phyloP scores from a whole-genome alignment of 768 basidiomycete genomes.

The Grammothele lineata region DNA sequence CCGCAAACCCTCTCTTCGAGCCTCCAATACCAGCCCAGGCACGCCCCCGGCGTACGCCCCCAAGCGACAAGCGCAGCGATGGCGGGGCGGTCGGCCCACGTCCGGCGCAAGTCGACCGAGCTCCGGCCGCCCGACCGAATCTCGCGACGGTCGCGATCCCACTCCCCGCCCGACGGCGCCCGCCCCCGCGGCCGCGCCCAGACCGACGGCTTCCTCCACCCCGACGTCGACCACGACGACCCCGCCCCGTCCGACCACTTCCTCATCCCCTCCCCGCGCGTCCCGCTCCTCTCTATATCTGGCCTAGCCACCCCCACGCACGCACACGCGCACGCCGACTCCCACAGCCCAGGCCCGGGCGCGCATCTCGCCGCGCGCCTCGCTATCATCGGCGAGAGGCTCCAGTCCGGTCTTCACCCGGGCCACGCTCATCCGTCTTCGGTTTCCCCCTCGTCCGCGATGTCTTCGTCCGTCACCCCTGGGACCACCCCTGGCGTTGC shows the following conservation, averaged over 20 bases:
- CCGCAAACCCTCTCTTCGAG: too few relatives aligned
- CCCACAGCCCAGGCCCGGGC: background rate
- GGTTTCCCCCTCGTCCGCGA: slow-evolving; percentile 8
- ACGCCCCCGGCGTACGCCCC: too few relatives aligned
- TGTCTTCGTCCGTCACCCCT: slow-evolving; percentile 3
- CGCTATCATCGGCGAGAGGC: background rate
- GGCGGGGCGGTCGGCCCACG: slow-evolving; percentile 10
- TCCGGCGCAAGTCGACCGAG: background rate
- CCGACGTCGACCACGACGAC: background rate
- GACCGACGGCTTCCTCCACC: background rate
- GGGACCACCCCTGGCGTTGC: slow-evolving; percentile 2
- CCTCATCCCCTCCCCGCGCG: background rate
- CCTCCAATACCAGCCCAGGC: too few relatives aligned
- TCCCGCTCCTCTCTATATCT: too few relatives aligned
- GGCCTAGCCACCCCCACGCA: too few relatives aligned
- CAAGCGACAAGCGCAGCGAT: too few relatives aligned
- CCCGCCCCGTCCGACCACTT: slow-evolving; percentile 1
- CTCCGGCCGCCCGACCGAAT: background rate
- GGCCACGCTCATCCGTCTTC: slow-evolving; percentile 1
- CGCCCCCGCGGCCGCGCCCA: background rate
- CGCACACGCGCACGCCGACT: background rate
- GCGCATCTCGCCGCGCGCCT: background rate
- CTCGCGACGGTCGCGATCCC: background rate
- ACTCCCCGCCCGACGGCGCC: background rate
- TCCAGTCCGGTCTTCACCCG: too few relatives aligned